Percentiles rank a stretch among this genome's conserved stretches.
phyloP scores from a whole-genome alignment of 169 alveolate genomes.

The Babesia microti region DNA sequence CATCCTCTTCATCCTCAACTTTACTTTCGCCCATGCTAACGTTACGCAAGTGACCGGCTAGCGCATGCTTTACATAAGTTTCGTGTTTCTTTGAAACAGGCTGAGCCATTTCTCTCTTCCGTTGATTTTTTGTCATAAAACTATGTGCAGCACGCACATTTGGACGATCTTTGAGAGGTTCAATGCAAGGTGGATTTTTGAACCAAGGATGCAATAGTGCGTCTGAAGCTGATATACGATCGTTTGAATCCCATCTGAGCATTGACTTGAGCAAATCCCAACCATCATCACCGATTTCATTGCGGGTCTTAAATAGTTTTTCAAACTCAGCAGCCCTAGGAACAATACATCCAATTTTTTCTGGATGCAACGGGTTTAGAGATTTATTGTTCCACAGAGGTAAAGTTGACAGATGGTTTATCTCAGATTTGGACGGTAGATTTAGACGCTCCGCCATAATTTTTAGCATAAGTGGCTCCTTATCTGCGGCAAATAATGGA shows the following conservation, averaged over 20 bases:
- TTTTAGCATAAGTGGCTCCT: constrained; percentile 73
- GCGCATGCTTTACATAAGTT: constrained; percentile 43
- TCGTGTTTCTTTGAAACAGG: constrained; percentile 16
- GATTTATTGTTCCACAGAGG: constrained; percentile 47
- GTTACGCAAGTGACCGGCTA: constrained; percentile 34
- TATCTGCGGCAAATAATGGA: constrained; percentile 79
- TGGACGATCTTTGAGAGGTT: constrained; percentile 32
- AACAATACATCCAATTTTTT: constrained; percentile 17
- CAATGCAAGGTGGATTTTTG: constrained; percentile 38
- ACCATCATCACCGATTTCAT: constrained; percentile 57
- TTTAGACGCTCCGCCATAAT: constrained; percentile 52
- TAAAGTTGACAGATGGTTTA: constrained; percentile 40
- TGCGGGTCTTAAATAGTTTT: constrained; percentile 36
- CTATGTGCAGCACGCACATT: constrained; percentile 63
- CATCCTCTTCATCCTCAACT: no score
- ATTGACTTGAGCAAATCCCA: constrained; percentile 48
- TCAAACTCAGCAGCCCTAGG: constrained; percentile 47
- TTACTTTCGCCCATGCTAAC: no score
- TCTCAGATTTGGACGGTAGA: constrained; percentile 41
- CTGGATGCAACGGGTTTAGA: constrained; percentile 59
- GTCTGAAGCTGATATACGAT: constrained; percentile 49
- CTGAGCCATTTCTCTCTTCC: constrained; percentile 44
- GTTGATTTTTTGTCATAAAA: constrained; percentile 59
- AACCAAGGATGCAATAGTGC: constrained; percentile 65
- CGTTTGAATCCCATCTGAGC: constrained; percentile 48